These are phyloP conservation scores for Fallopia convolvulus DNA, from an alignment of 148 eudicot species.

Conservation along the genomic window DNA sequence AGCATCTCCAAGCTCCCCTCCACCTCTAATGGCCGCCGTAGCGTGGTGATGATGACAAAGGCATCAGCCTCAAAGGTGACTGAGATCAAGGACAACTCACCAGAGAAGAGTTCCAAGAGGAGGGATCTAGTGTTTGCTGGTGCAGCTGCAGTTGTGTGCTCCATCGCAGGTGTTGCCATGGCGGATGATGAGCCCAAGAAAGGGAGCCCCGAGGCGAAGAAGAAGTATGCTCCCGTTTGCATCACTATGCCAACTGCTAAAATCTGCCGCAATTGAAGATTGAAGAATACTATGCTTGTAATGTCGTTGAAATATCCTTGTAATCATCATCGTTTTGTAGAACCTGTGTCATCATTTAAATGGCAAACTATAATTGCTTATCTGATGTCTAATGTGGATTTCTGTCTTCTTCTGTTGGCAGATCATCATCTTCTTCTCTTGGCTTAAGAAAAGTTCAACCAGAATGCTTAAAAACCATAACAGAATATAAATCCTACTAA, in stretches of 20 bases:
- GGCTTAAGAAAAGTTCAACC: background rate
- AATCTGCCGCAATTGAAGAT: conserved; percentile 53
- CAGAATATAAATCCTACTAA: background rate
- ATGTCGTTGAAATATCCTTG: background rate
- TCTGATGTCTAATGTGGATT: background rate
- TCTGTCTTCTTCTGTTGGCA: background rate
- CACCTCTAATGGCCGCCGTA: conserved; percentile 21
- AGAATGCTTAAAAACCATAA: background rate
- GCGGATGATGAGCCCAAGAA: conserved; percentile 65
- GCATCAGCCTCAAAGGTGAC: conserved; percentile 45
- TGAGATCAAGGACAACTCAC: conserved; percentile 11
- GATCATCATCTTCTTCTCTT: background rate
- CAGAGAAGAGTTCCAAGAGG: conserved; percentile 30
- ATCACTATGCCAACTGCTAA: conserved; percentile 74
- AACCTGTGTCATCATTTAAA: conserved; percentile 1
- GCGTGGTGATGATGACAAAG: conserved; percentile 32
- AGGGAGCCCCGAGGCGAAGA: conserved; percentile 65
- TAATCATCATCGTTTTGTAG: background rate
- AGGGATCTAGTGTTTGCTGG: conserved; percentile 64
- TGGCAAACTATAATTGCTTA: background rate
- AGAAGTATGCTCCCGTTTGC: conserved; percentile 72
- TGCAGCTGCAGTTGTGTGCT: conserved; percentile 45
- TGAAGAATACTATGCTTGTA: background rate
- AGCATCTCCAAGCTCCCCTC: conserved; percentile 25
- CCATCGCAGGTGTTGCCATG: conserved; percentile 39